Evolutionary conservation across 352 stramenopile species (phyloP), one percentile per base, ranked within the genome.

Genomic region (Pythium periplocum): DNA sequence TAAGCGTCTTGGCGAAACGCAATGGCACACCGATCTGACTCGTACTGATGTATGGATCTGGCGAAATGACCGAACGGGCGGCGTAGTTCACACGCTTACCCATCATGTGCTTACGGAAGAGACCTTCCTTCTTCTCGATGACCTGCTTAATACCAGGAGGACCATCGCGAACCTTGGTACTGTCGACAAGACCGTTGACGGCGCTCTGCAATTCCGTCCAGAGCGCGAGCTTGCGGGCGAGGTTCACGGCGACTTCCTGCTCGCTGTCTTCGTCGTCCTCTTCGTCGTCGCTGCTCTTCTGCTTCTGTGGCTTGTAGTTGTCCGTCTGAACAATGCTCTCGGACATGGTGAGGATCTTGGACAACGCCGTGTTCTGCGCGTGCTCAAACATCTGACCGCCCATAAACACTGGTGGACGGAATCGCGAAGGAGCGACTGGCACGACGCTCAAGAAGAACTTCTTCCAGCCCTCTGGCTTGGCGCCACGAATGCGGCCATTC

Each of bases 61-160:
- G 97, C 46, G 96, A 99, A 69, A 99, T 99, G 53, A 99, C 97
- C 8, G 95, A 99, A 6, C 98, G 92, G 57, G 97, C 98, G 0
- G 96, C 95, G 73, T 98, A 99, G 77, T 99, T 99, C 26, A 99
- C 98, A 59, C 98, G 96, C 80, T 99, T 99, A 46, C 98, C 98
- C 86, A 96, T 96, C 86, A 96, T 95, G 63, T 95, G 80, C 73
- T 99, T 99, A 39, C 98, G 95, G 73, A 99, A 99, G 8, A 99
- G 84, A 60, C 98, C 98, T 71, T 99, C 96, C 71, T 99, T 99
- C 72, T 98, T 98, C 76, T 99, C 97, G 48, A 99, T 95, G 43
- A 99, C 66, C 71, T 99, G 96, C 45, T 96, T 90, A 62, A 99
- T 98, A 51, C 96, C 96, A 46, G 87, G 82, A 2, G 79, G 70